These are phyloP conservation scores for Aspergillus oerlinghausenensis DNA, from an alignment of 2,329 filamentous ascomycete species.

Conservation along the genomic window DNA sequence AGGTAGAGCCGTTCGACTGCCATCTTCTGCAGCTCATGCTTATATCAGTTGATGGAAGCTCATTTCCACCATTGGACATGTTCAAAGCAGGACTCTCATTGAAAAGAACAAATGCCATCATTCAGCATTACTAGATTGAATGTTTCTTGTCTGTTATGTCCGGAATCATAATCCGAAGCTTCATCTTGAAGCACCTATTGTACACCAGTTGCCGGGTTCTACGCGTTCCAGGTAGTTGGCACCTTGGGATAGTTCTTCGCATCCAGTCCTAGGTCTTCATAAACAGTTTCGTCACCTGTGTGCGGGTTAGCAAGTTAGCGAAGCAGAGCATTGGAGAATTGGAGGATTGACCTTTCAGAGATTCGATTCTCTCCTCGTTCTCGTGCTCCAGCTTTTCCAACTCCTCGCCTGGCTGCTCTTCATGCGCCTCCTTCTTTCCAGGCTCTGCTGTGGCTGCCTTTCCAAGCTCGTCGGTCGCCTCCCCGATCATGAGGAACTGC, in stretches of 20 bases:
- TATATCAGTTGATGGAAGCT: no score
- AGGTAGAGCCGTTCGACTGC: no score
- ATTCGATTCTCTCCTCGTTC: constrained; percentile 62
- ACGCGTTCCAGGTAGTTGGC: constrained; percentile 54
- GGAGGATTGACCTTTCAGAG: constrained; percentile 47
- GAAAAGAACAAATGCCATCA: no score
- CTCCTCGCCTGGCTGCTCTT: constrained; percentile 64
- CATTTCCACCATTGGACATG: no score
- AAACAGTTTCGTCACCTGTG: constrained; percentile 56
- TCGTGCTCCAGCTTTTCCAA: constrained; percentile 72
- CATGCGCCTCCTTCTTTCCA: constrained; percentile 47
- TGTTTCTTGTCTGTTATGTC: background rate
- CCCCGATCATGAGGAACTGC: constrained; percentile 74
- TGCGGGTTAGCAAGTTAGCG: background rate
- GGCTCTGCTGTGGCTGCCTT: constrained; percentile 32
- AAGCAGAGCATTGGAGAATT: background rate
- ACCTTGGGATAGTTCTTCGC: constrained; percentile 62
- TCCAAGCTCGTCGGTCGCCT: constrained; percentile 33
- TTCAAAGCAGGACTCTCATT: no score
- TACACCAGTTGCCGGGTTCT: background rate
- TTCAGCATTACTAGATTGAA: background rate
- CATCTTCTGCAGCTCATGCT: no score
- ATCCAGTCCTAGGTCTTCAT: constrained; percentile 54
- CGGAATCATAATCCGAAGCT: background rate
- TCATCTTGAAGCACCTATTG: background rate